These are phyloP conservation scores for Stenogyne calaminthoides DNA, from an alignment of 305 asterid genomes.

Conservation along the genomic window DNA sequence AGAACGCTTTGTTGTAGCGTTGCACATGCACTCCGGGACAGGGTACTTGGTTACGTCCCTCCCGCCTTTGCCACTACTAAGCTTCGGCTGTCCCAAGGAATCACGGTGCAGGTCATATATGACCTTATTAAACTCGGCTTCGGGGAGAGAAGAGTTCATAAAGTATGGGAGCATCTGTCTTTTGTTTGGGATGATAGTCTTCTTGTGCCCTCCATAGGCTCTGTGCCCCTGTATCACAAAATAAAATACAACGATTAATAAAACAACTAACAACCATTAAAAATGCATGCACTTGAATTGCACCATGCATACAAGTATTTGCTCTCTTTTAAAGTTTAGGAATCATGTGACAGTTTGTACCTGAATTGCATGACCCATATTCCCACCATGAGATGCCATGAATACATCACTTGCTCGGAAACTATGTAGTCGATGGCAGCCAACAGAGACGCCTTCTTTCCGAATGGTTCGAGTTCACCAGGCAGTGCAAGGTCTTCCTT, in stretches of 20 bases:
- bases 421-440: slow-evolving; percentile 89
- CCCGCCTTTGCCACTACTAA: slow-evolving; percentile 67
- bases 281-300: no score
- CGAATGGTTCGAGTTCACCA: slow-evolving; percentile 73
- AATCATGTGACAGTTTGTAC: slow-evolving; percentile 30
- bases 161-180: slow-evolving; percentile 77
- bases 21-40: slow-evolving; percentile 93
- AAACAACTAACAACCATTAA: neutral
- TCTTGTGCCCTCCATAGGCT: slow-evolving; percentile 87
- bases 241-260: neutral
- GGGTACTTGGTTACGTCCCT: slow-evolving; percentile 93
- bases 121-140: slow-evolving; percentile 61
- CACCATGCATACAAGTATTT: no score
- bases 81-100: slow-evolving; percentile 82
- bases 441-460: slow-evolving; percentile 71
- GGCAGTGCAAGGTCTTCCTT: slow-evolving; percentile 83
- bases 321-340: neutral
- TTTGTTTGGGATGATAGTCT: slow-evolving; percentile 87
- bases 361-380: slow-evolving; percentile 95
- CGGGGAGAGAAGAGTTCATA: slow-evolving; percentile 69
- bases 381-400: slow-evolving; percentile 99
- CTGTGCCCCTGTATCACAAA: slow-evolving; percentile 65
- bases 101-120: slow-evolving; percentile 65
- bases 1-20: slow-evolving; percentile 30
- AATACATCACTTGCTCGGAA: slow-evolving; percentile 82